Evolutionary conservation across 202 grass and related monocot genomes (phyloP).

Genomic region (Zizania palustris): DNA sequence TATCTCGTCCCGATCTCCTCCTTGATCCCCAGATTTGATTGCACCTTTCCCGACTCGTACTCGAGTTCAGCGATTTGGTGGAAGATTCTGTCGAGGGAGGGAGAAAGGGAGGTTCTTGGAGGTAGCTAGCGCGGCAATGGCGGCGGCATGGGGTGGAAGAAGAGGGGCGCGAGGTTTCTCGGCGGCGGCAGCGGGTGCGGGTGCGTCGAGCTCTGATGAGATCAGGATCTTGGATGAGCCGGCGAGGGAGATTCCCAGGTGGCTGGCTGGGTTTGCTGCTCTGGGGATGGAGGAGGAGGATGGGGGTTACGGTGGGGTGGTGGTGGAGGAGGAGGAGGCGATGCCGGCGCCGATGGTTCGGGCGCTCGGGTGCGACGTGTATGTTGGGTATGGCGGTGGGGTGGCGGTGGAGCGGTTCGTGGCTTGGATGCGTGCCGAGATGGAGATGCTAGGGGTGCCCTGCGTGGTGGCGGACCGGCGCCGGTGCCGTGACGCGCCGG

Average conservation of each 20-base stretch:
- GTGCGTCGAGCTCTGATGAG: neutral
- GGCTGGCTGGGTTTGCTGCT: neutral
- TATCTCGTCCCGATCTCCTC: neutral
- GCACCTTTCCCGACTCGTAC: neutral
- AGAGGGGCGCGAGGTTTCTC: neutral
- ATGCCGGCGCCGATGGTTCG: neutral
- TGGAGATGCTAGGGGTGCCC: constrained; percentile 53
- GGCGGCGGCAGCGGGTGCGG: constrained; percentile 7
- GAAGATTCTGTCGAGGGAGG: neutral
- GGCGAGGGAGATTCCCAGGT: neutral
- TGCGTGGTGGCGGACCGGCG: constrained; percentile 44
- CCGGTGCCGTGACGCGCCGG: constrained; percentile 33
- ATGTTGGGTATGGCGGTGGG: constrained; percentile 39
- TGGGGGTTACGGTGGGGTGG: neutral
- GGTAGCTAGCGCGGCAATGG: neutral
- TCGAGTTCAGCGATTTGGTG: neutral
- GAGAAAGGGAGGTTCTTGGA: neutral
- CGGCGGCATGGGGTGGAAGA: neutral
- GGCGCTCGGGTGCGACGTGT: constrained; percentile 52
- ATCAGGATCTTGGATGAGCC: constrained; percentile 1
- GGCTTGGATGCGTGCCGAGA: constrained; percentile 61
- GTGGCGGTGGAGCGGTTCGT: constrained; percentile 22
- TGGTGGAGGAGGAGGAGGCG: neutral
- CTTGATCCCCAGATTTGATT: neutral
- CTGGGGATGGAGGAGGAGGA: neutral